Evolutionary conservation across 305 asterid species (phyloP).

Genomic region (Solanum hybrid): DNA sequence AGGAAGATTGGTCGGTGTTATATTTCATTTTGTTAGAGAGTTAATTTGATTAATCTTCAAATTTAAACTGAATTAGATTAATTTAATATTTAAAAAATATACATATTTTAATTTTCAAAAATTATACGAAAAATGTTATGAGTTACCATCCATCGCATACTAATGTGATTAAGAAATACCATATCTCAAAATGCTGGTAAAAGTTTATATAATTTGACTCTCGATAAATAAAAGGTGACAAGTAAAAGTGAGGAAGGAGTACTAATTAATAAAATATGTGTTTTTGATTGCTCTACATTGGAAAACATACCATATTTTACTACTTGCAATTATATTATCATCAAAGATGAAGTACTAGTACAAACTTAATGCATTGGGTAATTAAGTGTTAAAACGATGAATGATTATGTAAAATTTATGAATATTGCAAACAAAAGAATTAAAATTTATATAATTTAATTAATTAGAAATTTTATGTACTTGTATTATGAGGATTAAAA

Average conservation of each 20-base stretch:
- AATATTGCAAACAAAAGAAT: not conserved
- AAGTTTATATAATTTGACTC: not conserved
- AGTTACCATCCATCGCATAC: not conserved
- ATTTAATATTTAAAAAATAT: no score
- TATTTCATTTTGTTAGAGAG: not conserved
- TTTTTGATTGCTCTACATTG: not conserved
- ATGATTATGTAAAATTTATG: not conserved
- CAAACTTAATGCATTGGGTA: not conserved
- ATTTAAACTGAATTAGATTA: not conserved
- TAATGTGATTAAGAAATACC: not conserved
- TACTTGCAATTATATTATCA: not conserved
- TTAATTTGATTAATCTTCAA: not conserved
- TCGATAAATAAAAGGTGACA: not conserved
- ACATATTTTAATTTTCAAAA: no score
- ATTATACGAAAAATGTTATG: no score
- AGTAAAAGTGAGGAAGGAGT: not conserved
- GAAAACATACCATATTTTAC: not conserved
- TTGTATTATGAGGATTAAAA: not conserved
- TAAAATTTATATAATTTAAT: not conserved
- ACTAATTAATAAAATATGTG: not conserved
- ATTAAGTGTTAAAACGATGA: not conserved
- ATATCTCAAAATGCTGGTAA: not conserved
- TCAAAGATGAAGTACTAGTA: not conserved
- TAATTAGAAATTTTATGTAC: not conserved
- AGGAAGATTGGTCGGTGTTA: not conserved